phyloP scores from a whole-genome alignment of 148 eudicot species.

The Rheum nobile region DNA sequence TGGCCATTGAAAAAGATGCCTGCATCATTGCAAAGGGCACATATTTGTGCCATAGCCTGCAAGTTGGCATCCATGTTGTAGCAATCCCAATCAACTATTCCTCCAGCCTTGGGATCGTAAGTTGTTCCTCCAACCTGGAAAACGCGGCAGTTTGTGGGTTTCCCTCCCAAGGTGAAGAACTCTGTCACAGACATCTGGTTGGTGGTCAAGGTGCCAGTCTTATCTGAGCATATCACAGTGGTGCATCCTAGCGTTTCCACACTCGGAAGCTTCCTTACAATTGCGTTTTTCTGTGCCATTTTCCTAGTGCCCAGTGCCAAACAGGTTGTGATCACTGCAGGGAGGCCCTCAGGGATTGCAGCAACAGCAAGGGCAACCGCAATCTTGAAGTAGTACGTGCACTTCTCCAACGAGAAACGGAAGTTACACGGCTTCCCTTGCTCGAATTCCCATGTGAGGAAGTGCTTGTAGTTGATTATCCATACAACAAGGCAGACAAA shows the following conservation, averaged over 20 bases:
- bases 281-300: slow-evolving; percentile 85
- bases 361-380: slow-evolving; percentile 1
- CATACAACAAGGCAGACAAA: neutral
- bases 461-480: neutral
- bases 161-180: slow-evolving; percentile 59
- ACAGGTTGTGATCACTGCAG: slow-evolving; percentile 58
- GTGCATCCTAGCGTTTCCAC: slow-evolving; percentile 93
- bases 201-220: slow-evolving; percentile 86
- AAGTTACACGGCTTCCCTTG: neutral
- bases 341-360: neutral
- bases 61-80: slow-evolving; percentile 72
- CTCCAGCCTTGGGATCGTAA: slow-evolving; percentile 81
- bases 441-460: neutral
- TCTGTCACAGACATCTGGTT: slow-evolving; percentile 86
- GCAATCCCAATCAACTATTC: slow-evolving; percentile 65
- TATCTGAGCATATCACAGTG: slow-evolving; percentile 83
- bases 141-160: slow-evolving; percentile 28
- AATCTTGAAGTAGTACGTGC: slow-evolving; percentile 3
- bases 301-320: slow-evolving; percentile 73
- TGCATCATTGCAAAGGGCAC: slow-evolving; percentile 84
- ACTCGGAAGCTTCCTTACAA: slow-evolving; percentile 73
- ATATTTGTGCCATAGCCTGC: slow-evolving; percentile 62
- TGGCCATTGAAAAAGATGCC: slow-evolving; percentile 52
- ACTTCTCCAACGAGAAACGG: neutral
- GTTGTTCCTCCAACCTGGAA: slow-evolving; percentile 77